Conservation (phyloP, 2,329 filamentous ascomycete species). For the Talaromyces rugulosus region DNA sequence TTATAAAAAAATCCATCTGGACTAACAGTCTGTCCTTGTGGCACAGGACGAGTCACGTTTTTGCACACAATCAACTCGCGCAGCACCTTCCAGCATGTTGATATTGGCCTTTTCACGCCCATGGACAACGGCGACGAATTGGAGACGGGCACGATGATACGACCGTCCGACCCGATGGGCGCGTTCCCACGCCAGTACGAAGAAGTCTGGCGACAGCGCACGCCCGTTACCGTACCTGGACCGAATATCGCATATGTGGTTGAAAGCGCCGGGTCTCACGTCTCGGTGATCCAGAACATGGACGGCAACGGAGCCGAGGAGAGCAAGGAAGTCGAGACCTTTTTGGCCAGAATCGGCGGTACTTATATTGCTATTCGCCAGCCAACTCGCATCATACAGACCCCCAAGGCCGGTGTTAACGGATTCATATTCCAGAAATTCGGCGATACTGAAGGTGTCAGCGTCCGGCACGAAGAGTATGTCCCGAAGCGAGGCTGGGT, state of each 20-base stretch:
- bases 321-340: conserved; percentile 12
- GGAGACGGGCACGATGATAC: conserved; percentile 10
- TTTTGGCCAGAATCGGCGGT: conserved; percentile 11
- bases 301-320: conserved; percentile 11
- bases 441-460: conserved; percentile 11
- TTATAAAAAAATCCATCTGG: background rate
- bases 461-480: conserved; percentile 11
- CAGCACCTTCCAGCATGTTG: conserved; percentile 12
- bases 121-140: conserved; percentile 11
- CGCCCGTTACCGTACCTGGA: conserved; percentile 3
- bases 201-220: conserved; percentile 11
- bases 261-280: conserved; percentile 10
- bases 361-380: conserved; percentile 12
- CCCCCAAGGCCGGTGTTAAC: background rate
- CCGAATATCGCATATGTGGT: conserved; percentile 12
- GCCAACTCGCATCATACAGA: conserved; percentile 11
- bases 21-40: background rate
- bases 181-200: conserved; percentile 10
- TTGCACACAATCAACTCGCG: conserved; percentile 13
- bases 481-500: conserved; percentile 8
- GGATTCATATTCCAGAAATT: conserved; percentile 10
- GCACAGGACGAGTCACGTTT: conserved; percentile 10
- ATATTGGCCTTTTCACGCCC: conserved; percentile 7
- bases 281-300: conserved; percentile 9
- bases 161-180: conserved; percentile 7